Evolutionary conservation across 2,329 filamentous ascomycete species (phyloP).

Genomic region (Cytospora paraplurivora): DNA sequence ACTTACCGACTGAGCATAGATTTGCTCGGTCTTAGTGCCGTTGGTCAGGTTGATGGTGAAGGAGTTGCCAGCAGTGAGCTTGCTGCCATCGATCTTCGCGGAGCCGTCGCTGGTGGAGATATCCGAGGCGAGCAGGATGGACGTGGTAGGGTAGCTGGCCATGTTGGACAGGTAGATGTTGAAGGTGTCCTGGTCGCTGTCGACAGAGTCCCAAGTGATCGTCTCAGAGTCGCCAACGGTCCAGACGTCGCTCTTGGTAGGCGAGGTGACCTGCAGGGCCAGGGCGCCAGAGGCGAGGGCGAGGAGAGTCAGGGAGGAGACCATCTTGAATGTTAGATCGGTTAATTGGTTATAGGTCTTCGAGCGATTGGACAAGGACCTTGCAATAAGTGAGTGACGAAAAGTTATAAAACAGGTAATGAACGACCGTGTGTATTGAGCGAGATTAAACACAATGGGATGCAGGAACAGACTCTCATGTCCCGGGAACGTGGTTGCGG

Average conservation of each 20-base stretch:
- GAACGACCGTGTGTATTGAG: constrained; percentile 16
- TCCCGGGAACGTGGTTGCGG: constrained; percentile 14
- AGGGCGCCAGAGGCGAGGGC: constrained; percentile 26
- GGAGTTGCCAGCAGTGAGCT: constrained; percentile 23
- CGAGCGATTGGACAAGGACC: not conserved
- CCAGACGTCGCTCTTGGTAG: constrained; percentile 23
- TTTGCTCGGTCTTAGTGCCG: constrained; percentile 29
- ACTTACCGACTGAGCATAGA: constrained; percentile 30
- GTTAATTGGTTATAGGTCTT: not conserved
- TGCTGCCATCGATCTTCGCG: constrained; percentile 26
- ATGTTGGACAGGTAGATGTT: constrained; percentile 30
- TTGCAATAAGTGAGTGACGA: constrained; percentile 22
- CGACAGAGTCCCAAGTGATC: constrained; percentile 25
- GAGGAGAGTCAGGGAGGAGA: constrained; percentile 25
- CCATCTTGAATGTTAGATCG: constrained; percentile 22
- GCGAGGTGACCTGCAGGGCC: constrained; percentile 28
- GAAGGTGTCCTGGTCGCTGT: constrained; percentile 23
- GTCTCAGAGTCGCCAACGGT: constrained; percentile 27
- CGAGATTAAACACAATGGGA: constrained; percentile 6
- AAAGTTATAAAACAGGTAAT: constrained; percentile 7
- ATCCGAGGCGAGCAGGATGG: constrained; percentile 27
- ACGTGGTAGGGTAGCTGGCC: constrained; percentile 26
- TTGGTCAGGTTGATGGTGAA: constrained; percentile 29
- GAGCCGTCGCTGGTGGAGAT: constrained; percentile 19
- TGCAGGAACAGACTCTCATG: constrained; percentile 3